Evolutionary conservation across 2,329 filamentous ascomycete genomes (phyloP), one percentile per base, ranked within the genome.

Genomic region (Beauveria varroae): DNA sequence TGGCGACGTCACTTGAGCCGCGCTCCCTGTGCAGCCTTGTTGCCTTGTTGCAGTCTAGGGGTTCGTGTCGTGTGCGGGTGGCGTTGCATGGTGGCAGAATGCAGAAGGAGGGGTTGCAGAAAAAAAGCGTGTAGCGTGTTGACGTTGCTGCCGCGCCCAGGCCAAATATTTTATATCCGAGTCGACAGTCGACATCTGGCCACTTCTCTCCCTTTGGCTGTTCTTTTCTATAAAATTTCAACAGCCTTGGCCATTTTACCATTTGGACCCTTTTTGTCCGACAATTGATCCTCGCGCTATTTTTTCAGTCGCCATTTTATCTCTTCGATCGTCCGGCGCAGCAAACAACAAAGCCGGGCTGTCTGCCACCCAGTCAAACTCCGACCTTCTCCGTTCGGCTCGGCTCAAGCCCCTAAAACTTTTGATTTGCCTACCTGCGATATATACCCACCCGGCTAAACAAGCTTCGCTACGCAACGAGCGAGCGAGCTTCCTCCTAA

Each of bases 341-440:
- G 14, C 14, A 53, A 40, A 9, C 30, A 34, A 16, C 8, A 44
- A 40, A 51, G n/a, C 30, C 34, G 56, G 7, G 26, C 37, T 22
- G 46, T 47, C 37, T 47, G 47, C 56, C 22, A 18, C 54, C 26
- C 54, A 26, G 24, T 40, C 43, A 57, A 57, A 57, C 46, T 60
- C 57, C 57, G 57, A 60, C 49, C 57, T 52, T 61, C 59, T 61
- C 59, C 59, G 59, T 61, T 61, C 59, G 59, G 59, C 59, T 61
- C 59, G 59, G 59, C 59, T 61, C 52, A 61, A 57, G 47, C 30
- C 34, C 34, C 34, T 37, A 37, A 37, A 16, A 37, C 5, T 10
- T 22, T 18, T 14, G 37, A 9, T 43, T 54, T 54, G 52, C 34
- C 34, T 5, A 14, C 20, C 28, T 55, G 37, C 24, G 16, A 43